A percentile compares a stretch with the other conserved stretches of the same genome.
phyloP scores from a whole-genome alignment of 441 rosid species.

The Adansonia rubrostipa region DNA sequence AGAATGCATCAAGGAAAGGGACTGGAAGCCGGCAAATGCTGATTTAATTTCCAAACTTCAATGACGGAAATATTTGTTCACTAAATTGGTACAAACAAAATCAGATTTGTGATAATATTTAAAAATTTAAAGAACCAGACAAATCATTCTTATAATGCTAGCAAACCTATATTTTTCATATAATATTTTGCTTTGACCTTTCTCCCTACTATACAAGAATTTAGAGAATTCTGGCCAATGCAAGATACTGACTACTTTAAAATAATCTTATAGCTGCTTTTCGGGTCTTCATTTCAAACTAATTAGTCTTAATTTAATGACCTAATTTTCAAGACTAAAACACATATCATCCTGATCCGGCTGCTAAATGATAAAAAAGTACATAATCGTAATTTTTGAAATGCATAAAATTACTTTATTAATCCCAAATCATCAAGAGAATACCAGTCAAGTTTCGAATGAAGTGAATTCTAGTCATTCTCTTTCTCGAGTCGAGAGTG shows the following conservation, averaged over 20 bases:
- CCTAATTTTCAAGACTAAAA: background rate
- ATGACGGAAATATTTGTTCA: background rate
- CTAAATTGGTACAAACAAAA: background rate
- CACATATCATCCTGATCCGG: background rate
- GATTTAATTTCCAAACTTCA: constrained; percentile 17
- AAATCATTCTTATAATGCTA: background rate
- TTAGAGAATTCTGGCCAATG: constrained; percentile 16
- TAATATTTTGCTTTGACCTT: constrained; percentile 15
- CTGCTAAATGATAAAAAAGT: background rate
- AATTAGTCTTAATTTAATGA: background rate
- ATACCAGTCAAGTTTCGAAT: constrained; percentile 3
- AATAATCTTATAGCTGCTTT: background rate
- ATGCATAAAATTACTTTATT: background rate
- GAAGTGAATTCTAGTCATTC: background rate
- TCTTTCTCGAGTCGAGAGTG: background rate
- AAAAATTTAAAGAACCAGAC: background rate
- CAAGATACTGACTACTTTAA: constrained; percentile 7
- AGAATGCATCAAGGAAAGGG: background rate
- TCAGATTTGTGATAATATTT: background rate
- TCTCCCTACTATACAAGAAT: background rate
- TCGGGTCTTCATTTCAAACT: background rate
- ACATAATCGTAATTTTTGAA: background rate
- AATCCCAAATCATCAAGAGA: background rate
- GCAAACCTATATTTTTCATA: background rate
- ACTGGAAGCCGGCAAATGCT: background rate